Percentiles rank a stretch among this genome's conserved stretches.
These are phyloP conservation scores for Auriculariales sp. DNA, from an alignment of 768 basidiomycete species.

Conservation along the genomic window DNA sequence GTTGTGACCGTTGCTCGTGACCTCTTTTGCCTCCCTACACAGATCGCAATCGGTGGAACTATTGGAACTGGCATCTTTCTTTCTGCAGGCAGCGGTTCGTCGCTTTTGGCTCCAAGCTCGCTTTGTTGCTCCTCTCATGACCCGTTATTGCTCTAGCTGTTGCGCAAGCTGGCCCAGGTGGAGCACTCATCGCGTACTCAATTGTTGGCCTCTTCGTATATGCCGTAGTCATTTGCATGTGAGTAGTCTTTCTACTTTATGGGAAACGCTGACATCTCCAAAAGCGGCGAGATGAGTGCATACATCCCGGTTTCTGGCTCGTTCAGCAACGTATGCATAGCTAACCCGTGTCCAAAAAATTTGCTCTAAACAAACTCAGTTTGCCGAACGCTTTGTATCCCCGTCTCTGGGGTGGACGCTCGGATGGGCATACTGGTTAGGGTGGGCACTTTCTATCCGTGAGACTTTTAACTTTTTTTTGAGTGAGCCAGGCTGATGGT, in stretches of 20 bases:
- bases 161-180: conserved; percentile 42
- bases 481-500: conserved; percentile 26
- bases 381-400: conserved; percentile 35
- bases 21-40: not conserved
- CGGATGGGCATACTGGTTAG: conserved; percentile 48
- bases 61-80: conserved; percentile 50
- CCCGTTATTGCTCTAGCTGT: too few species aligned
- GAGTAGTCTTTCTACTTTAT: conserved; percentile 7
- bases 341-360: conserved; percentile 25
- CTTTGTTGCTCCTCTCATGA: not conserved
- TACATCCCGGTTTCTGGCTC: conserved; percentile 49
- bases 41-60: conserved; percentile 38
- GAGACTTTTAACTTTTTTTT: not conserved
- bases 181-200: conserved; percentile 45
- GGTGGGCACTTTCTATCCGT: conserved; percentile 21
- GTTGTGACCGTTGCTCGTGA: not conserved
- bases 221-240: conserved; percentile 46
- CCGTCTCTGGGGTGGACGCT: not conserved
- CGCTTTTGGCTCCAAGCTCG: not conserved
- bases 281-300: conserved; percentile 52
- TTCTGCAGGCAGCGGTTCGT: conserved; percentile 37
- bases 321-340: conserved; percentile 34
- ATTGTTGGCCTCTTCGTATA: conserved; percentile 47
- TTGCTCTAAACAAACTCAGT: conserved; percentile 44
- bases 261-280: not conserved